Percentiles rank a stretch among this genome's conserved stretches.
Conservation (phyloP, 164 flowering plant genomes). For the Nelumbo lutea region DNA sequence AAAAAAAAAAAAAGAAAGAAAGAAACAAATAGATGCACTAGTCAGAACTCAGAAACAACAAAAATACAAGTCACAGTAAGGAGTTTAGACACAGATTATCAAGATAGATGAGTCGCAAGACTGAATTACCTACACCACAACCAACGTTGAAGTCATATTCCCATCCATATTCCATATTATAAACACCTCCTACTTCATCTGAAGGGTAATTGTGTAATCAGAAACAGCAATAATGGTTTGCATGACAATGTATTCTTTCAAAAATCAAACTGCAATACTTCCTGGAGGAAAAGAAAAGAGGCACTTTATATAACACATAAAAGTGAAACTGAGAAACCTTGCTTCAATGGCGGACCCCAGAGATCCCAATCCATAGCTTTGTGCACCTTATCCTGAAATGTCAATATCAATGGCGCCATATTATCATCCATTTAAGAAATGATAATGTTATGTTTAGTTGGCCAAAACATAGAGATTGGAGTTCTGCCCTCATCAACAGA, state of each 20-base stretch:
- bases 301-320: background rate
- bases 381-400: background rate
- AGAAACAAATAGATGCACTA: no score
- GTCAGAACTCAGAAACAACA: background rate
- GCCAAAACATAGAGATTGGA: background rate
- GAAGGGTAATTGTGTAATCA: background rate
- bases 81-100: background rate
- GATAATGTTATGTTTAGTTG: background rate
- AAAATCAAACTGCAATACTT: background rate
- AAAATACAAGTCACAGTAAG: background rate
- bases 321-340: background rate
- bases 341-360: background rate
- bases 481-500: no score
- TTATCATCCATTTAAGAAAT: background rate
- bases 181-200: constrained; percentile 17
- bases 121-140: constrained; percentile 23
- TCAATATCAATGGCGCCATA: background rate
- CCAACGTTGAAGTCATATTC: constrained; percentile 20
- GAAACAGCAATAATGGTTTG: background rate
- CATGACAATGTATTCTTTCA: no score
- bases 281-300: background rate
- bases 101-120: background rate
- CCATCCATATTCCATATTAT: constrained; percentile 15
- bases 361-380: background rate
- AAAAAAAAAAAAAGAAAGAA: no score